Evolutionary conservation across 2,329 filamentous ascomycete species (phyloP).

Genomic region (Colletotrichum lupini): DNA sequence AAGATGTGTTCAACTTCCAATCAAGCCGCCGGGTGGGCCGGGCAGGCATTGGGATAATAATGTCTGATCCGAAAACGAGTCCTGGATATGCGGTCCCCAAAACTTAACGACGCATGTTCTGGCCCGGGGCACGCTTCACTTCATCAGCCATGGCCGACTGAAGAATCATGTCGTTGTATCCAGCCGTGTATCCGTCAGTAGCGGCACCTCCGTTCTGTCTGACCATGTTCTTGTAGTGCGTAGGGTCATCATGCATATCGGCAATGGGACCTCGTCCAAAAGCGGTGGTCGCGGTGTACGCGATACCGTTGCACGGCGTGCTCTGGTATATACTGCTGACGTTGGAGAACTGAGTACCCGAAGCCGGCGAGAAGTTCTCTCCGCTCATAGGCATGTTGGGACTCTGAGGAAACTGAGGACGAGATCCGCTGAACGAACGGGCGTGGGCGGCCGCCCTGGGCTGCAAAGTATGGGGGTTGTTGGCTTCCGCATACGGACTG

Average conservation of each 20-base stretch:
- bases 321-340: conserved; percentile 63
- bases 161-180: conserved; percentile 34
- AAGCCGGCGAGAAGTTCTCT: conserved; percentile 39
- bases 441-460: conserved; percentile 21
- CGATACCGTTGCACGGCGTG: conserved; percentile 49
- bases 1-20: conserved; percentile 18
- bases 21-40: background rate
- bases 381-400: conserved; percentile 38
- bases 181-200: conserved; percentile 36
- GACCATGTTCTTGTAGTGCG: conserved; percentile 36
- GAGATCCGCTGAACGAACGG: conserved; percentile 35
- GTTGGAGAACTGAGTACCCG: conserved; percentile 55
- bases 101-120: conserved; percentile 26
- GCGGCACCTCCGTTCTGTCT: conserved; percentile 33
- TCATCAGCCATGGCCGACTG: conserved; percentile 34
- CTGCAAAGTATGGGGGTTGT: conserved; percentile 17
- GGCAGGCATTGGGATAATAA: background rate
- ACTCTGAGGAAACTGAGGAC: conserved; percentile 14
- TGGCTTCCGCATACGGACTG: conserved; percentile 17
- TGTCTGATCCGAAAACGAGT: background rate
- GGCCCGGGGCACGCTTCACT: conserved; percentile 20
- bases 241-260: conserved; percentile 32
- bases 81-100: background rate
- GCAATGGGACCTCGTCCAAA: conserved; percentile 30
- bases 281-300: conserved; percentile 31